Evolutionary conservation across 768 basidiomycete species (phyloP), one percentile per base, ranked within the genome.

Genomic region (Galerina sulciceps): DNA sequence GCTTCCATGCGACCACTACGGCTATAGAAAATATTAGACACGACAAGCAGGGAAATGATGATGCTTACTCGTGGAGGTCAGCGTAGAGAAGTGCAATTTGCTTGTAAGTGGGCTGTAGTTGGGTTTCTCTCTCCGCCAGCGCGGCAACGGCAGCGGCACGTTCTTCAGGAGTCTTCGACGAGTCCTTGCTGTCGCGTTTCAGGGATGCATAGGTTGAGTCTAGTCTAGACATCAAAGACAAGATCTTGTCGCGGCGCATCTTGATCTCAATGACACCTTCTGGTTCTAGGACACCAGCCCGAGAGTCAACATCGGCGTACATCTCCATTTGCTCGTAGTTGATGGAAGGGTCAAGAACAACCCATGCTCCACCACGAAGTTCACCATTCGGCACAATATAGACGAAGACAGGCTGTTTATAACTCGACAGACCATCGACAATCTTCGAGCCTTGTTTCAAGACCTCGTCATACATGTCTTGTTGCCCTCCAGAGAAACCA

Each of bases 361-460:
- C 97, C 96, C 96, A 99, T 35, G 97, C 97, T 65, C 97, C 97
- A 67, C 97, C 97, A 70, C 97, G 95, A 46, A 99, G 86, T 73
- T 99, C 97, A 60, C 97, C 97, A 67, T 99, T 97, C 34, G 97
- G 97, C 9, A 99, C 90, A 64, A 99, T 95, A 78, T 99, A 99
- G 57, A 99, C 94, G 71, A 97, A 98, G 59, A 98, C 91, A 17
- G 97, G 97, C 67, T 96, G 93, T 75, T 94, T 98, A 83, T 97
- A 99, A 71, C 85, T 89, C 53, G 94, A 96, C 40, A 99, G 84
- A 45, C 97, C 97, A 71, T 99, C 97, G 73, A 99, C 97, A 63
- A 99, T 99, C 79, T 96, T 98, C 15, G 96, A 91, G 41, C 96
- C 96, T 73, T 98, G 94, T 76, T 98, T 98, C 68, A 98, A 81